Base-by-base conservation (phyloP, 768 basidiomycete genomes). In the Leccinum ochraceum region DNA sequence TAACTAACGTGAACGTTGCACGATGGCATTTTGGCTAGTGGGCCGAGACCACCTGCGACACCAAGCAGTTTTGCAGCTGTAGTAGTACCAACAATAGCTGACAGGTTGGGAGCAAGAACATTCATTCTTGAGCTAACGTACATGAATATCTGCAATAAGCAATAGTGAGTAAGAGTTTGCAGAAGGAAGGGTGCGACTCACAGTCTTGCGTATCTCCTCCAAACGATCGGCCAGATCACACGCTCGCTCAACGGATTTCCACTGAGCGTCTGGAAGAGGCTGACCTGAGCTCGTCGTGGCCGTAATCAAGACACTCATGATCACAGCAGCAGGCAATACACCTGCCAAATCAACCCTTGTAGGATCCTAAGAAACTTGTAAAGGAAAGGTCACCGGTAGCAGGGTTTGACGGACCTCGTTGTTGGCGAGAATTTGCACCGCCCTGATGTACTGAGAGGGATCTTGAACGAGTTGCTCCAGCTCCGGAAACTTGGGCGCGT, bases 101-200 rank as follows among this genome's bases (percentile, higher is more conserved):
- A 96, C 73, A 99, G 86, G 76, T 99, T 99, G 70, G 97, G 97
- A 67, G 97, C 96, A 71, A 99, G 89, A 59, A 94, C 86, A 79
- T 94, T 93, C 94, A 99, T 98, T 79, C 97, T 86, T 69, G 94
- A 96, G 81, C 95, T 96, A 75, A 99, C 97, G 84, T 98, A 99
- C 82, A 92, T 89, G 78, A 98, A 96, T 69, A 98, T 99, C 91
- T 95, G 69, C 2, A 58, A 50, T 6, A 3, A 42, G 34, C 54
- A 42, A n/a, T 3, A 20, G 54, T 50, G 37, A 58, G 63, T 44
- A 42, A 65, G 49, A 53, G 7, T 17, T 46, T 54, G 56, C 53
- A 46, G 20, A 20, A 22, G 26, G 36, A 32, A 10, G 39, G 36
- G 48, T 24, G 10, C 24, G 2, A 34, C 63, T 51, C 58, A 91